A percentile compares a stretch with the other conserved stretches of the same genome.
These are phyloP conservation scores for Sextonia rubra DNA, from an alignment of 164 flowering plant species.

Conservation along the genomic window DNA sequence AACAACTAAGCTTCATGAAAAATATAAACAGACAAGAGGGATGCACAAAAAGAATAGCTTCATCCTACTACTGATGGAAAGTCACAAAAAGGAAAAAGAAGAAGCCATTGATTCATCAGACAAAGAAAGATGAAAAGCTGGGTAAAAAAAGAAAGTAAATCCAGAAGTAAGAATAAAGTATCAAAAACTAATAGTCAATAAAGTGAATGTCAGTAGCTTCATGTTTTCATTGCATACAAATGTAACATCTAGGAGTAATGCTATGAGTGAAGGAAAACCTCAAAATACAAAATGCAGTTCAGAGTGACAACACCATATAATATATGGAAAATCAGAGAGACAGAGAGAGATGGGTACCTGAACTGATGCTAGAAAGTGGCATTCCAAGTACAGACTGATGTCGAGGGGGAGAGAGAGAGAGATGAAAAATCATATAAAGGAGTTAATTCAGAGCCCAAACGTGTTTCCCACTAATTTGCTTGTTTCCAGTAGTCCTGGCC, in stretches of 20 bases:
- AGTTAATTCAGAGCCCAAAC: neutral
- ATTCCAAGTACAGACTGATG: neutral
- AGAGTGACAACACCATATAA: too few relatives aligned
- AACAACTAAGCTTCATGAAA: neutral
- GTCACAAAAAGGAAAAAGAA: neutral
- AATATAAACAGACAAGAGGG: neutral
- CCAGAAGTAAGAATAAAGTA: neutral
- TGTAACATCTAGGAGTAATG: neutral
- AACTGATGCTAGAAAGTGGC: neutral
- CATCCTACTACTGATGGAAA: neutral
- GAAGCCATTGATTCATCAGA: neutral
- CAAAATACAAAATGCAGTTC: neutral
- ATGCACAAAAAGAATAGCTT: neutral
- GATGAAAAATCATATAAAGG: neutral
- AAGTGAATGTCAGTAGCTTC: neutral
- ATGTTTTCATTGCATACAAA: neutral
- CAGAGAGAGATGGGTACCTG: neutral
- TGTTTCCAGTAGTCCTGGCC: neutral
- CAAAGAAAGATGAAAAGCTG: neutral
- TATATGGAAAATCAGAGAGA: neutral
- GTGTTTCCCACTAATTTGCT: neutral
- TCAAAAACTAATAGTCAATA: neutral
- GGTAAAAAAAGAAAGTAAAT: neutral
- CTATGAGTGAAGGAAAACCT: neutral
- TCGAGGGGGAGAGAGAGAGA: neutral